A percentile compares a stretch with the other conserved stretches of the same genome.
These are phyloP conservation scores for Aspergillus sp. DNA, from an alignment of 2,329 filamentous ascomycete species.

Conservation along the genomic window DNA sequence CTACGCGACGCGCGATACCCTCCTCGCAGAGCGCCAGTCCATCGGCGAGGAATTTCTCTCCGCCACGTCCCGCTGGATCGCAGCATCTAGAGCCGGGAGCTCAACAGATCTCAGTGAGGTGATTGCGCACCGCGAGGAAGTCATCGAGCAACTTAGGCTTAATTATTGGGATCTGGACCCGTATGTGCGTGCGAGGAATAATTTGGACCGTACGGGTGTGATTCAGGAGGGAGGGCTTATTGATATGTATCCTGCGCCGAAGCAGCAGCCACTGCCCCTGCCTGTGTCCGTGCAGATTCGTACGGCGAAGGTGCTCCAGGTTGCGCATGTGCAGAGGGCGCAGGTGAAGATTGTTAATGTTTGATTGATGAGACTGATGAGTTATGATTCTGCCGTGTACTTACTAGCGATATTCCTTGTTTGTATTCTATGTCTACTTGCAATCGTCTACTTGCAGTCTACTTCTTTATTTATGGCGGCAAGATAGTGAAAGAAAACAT, in stretches of 20 bases:
- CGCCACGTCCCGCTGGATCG: conserved; percentile 73
- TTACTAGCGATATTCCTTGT: neutral
- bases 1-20: conserved; percentile 58
- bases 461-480: too few species aligned
- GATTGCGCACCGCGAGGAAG: conserved; percentile 56
- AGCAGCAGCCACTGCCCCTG: neutral
- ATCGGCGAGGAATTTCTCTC: conserved; percentile 72
- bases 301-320: conserved; percentile 15
- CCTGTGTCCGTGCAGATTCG: conserved; percentile 7
- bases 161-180: conserved; percentile 91
- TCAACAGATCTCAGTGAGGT: conserved; percentile 46
- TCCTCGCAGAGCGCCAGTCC: conserved; percentile 62
- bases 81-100: conserved; percentile 44
- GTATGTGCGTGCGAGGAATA: conserved; percentile 72
- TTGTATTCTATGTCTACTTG: neutral
- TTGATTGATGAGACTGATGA: neutral
- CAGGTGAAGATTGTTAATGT: conserved; percentile 16
- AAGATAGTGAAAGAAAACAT: too few species aligned
- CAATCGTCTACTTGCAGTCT: too few species aligned
- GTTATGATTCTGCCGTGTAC: neutral
- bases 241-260: conserved; percentile 60
- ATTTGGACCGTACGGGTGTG: conserved; percentile 77
- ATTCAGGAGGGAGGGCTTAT: conserved; percentile 49
- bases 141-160: conserved; percentile 64
- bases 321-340: conserved; percentile 12